Evolutionary conservation across 331 rosid genomes (phyloP).

Genomic region (Phaseolus coccineus): DNA sequence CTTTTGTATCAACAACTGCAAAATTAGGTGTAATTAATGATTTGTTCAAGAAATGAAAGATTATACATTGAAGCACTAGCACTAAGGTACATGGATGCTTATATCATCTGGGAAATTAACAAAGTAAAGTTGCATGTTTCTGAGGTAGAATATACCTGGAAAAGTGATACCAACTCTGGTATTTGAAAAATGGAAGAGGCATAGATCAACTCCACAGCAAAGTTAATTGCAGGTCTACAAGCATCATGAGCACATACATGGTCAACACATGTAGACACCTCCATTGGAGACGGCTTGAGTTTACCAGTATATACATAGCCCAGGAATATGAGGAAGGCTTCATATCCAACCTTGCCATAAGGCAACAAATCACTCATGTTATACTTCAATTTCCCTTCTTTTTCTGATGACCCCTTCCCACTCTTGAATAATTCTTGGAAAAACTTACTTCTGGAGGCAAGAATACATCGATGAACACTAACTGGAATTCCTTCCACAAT

Average conservation of each 20-base stretch:
- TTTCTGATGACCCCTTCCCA: constrained; percentile 48
- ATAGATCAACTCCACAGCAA: constrained; percentile 90
- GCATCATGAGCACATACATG: constrained; percentile 78
- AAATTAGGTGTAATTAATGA: background rate
- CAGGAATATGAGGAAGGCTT: constrained; percentile 77
- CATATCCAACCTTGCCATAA: constrained; percentile 72
- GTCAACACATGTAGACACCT: constrained; percentile 90
- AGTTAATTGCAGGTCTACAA: constrained; percentile 88
- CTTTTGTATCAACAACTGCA: background rate
- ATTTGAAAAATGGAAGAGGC: constrained; percentile 86
- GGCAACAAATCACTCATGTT: constrained; percentile 76
- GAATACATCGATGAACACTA: constrained; percentile 77
- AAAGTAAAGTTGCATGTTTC: background rate
- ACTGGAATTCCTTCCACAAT: constrained; percentile 68
- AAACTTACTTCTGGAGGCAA: constrained; percentile 82
- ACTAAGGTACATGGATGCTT: background rate
- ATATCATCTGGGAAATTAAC: background rate
- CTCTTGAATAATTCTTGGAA: constrained; percentile 74
- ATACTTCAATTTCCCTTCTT: constrained; percentile 73
- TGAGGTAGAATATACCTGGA: constrained; percentile 67
- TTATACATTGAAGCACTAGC: background rate
- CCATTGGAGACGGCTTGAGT: constrained; percentile 72
- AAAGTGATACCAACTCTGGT: constrained; percentile 76
- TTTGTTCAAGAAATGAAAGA: constrained; percentile 14
- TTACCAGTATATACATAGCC: constrained; percentile 83